Base-by-base conservation (phyloP, 805 yeast genomes). In the Priceomyces melissophilus region DNA sequence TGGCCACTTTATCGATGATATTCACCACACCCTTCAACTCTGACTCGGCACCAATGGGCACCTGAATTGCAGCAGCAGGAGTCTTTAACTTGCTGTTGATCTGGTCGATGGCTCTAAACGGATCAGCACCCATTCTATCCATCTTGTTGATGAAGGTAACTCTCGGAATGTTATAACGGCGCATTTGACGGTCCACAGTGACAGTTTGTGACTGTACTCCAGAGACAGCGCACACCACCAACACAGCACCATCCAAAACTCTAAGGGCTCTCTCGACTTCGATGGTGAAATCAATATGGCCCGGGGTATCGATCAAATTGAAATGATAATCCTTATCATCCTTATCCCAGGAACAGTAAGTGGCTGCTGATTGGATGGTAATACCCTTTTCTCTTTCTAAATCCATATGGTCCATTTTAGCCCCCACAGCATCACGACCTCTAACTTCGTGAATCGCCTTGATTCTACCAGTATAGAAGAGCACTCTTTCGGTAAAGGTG, bases 111-210 rank as follows among this genome's bases (percentile, higher is more conserved):
- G 95, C 96, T 48, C 77, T 79, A 84, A 95, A 93, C 15, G 99
- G 99, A 66, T 93, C 83, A 41, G 99, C 87, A 51, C 99, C 99
- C 96, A 93, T 87, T 63, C 99, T 82, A 67, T 93, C 99, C 97
- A 93, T 90, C 73, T 93, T 93, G 71, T 93, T 93, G 65, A 93
- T 86, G 58, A 93, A 93, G 8, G 99, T 91, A 39, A 93, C 77
- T 59, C 99, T 79, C 40, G 99, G 99, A 58, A 93, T 96, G 60
- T 93, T 89, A 69, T 93, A 93, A 62, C 99, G 83, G 56, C 96
- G 82, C 99, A 93, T 93, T 71, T 93, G 99, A 61, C 99, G 84
- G 65, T 93, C 99, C 35, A 93, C 99, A 31, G 99, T 93, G 44
- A 93, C 96, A 13, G 99, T 93, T 67, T 93, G 99, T 2, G 96